Evolutionary conservation across 768 basidiomycete species (phyloP), one percentile per base, ranked within the genome.

Genomic region (Fomitopsis pulvina): DNA sequence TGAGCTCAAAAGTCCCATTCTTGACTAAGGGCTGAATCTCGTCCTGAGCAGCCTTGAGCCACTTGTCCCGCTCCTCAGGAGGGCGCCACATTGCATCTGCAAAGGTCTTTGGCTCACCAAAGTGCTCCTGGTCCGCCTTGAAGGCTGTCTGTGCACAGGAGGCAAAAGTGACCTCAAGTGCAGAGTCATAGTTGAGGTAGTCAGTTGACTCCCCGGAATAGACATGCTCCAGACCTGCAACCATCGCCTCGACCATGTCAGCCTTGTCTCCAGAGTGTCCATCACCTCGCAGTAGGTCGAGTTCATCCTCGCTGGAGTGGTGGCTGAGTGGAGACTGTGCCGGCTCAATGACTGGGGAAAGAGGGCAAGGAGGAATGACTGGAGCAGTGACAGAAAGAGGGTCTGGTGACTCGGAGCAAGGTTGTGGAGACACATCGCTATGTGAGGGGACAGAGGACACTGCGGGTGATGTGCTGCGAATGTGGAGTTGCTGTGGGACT

Each of bases 1-100:
- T 58, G 2, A 63, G 47, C 16, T 57, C 47, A 66, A 67, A 75
- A 1, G 64, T 73, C 0, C 60, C 60, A 18, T 59, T 48, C 40
- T 57, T 61, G 67, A 25, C 44, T 16, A 55, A 26, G 25, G 37
- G 45, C 43, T 51, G 41, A 44, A 58, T 52, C 38, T 55, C 54
- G 20, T 52, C 54, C 25, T 58, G 40, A 26, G 51, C 51, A 34
- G 57, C 54, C n/a, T 45, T 51, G 26, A 47, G 40, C 59, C 56
- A 57, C 41, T 48, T 32, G 24, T 55, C 30, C 5, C n/a, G 45
- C 51, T 52, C 41, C n/a, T 54, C 41, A 1, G 47, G 41, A 1
- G 53, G 56, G 14, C 21, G 22, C 14, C 22, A 26, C 21, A 30
- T 30, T 2, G 52, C 52, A 9, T 57, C 56, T 2, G 40, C 26